Conservation (phyloP, 139 green algal genomes). For the Volvox reticuliferus region DNA sequence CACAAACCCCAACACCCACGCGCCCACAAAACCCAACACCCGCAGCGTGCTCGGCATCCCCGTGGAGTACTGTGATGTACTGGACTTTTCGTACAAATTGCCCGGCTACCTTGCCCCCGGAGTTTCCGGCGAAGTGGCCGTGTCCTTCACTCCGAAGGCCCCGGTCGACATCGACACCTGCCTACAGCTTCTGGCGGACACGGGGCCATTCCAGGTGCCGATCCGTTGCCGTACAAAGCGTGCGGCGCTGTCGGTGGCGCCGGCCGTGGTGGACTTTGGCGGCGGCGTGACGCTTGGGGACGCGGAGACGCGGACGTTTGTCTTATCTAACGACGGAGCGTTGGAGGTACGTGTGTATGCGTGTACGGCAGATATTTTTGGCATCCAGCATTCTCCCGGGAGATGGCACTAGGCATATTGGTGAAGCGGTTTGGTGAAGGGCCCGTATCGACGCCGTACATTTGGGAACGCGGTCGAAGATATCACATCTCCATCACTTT, state of each 20-base stretch:
- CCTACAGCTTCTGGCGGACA: constrained; percentile 69
- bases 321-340: constrained; percentile 70
- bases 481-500: no score
- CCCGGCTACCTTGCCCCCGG: constrained; percentile 74
- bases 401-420: no score
- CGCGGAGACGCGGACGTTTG: constrained; percentile 47
- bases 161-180: constrained; percentile 69
- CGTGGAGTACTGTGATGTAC: constrained; percentile 57
- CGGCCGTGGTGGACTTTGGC: constrained; percentile 35
- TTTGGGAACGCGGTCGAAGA: no score
- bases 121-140: constrained; percentile 58
- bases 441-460: no score
- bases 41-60: constrained; percentile 62
- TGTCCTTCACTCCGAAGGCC: constrained; percentile 75
- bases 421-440: no score
- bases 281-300: constrained; percentile 70
- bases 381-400: no score
- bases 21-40: background rate
- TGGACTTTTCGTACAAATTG: constrained; percentile 69
- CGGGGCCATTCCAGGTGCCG: constrained; percentile 66
- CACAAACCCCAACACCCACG: background rate
- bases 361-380: background rate
- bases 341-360: constrained; percentile 58
- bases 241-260: constrained; percentile 48
- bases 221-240: constrained; percentile 69